Base-by-base conservation (phyloP, 352 stramenopile genomes). In the Phytophthora pistaciae region DNA sequence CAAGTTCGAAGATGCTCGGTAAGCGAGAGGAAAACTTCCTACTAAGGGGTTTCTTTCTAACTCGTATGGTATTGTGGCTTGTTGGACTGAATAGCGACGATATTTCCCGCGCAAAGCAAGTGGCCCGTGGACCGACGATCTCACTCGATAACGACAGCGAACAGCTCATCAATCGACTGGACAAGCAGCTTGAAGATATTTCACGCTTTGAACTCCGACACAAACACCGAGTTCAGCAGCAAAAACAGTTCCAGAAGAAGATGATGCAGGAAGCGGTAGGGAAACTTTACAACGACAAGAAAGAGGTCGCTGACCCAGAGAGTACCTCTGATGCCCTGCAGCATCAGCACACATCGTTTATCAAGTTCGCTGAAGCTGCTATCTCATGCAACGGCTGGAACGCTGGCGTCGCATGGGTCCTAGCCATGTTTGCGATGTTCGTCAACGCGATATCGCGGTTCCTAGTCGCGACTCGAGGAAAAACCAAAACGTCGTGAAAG, bases 211-310 rank as follows among this genome's bases (percentile, higher is more conserved):
- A 92, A 62, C 42, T 65, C 18, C 70, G 74, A 33, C 60, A 78
- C 71, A 91, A 80, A 44, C 76, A 77, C 20, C 64, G 68, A 25
- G 48, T 70, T 52, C 70, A 78, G 7, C 52, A 85, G 27, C 78
- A 91, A 50, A 85, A 72, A 46, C 29, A 71, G 10, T 94, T 94
- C 54, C 75, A 94, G 29, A 82, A 82, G 64, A 88, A 90, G 46
- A 96, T 96, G 88, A 94, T 96, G 85, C 67, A 68, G 6, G 72
- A 91, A 25, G 84, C 83, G 5, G 84, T 94, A 1, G 88, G 88
- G 3, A 80, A 72, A 20, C 74, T 96, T 5, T 96, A 96, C 64
- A 54, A 75, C 8, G 88, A 96, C 71, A 96, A 95, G 49, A 74
- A 74, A 55, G 68, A 79, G 64, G 60, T 82, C 20, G 25, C 55